Percentiles rank a stretch among this genome's conserved stretches.
phyloP scores from a whole-genome alignment of 192 early-diverging fungal genomes.

The Rhizophagus prolifer region DNA sequence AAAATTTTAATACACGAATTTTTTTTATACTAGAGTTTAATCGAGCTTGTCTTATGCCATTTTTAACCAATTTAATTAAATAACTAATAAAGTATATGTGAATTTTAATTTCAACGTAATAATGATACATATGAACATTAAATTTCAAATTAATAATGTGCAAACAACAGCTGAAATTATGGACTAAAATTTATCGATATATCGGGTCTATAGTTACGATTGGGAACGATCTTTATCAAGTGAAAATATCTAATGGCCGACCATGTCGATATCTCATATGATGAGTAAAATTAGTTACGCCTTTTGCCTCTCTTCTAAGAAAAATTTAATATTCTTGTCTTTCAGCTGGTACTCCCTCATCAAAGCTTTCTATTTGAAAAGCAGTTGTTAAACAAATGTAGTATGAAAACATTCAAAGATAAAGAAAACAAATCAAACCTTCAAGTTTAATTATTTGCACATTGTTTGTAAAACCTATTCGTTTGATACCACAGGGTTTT shows the following conservation, averaged over 20 bases:
- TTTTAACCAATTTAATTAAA: no score
- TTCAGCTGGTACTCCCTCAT: conserved; percentile 12
- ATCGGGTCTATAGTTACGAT: not conserved
- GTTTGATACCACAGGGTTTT: no score
- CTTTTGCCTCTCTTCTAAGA: conserved; percentile 15
- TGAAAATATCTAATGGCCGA: conserved; percentile 4
- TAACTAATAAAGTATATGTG: no score
- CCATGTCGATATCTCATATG: conserved; percentile 10
- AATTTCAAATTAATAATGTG: no score
- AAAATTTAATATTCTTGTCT: conserved; percentile 1
- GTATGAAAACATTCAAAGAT: conserved; percentile 5
- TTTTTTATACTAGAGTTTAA: not conserved
- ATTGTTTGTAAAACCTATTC: not conserved
- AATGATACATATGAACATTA: no score
- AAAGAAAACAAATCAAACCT: conserved; percentile 17
- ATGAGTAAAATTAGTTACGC: not conserved
- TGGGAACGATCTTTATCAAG: conserved; percentile 4
- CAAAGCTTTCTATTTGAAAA: conserved; percentile 25
- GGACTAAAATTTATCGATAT: not conserved
- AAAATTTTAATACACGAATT: no score
- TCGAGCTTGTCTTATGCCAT: no score
- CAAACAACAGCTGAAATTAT: no score
- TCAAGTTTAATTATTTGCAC: not conserved
- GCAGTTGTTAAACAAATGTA: conserved; percentile 13
- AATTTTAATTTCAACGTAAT: no score